Base-by-base conservation (phyloP, 345 rosid genomes). In the Eucalyptus sp. region DNA sequence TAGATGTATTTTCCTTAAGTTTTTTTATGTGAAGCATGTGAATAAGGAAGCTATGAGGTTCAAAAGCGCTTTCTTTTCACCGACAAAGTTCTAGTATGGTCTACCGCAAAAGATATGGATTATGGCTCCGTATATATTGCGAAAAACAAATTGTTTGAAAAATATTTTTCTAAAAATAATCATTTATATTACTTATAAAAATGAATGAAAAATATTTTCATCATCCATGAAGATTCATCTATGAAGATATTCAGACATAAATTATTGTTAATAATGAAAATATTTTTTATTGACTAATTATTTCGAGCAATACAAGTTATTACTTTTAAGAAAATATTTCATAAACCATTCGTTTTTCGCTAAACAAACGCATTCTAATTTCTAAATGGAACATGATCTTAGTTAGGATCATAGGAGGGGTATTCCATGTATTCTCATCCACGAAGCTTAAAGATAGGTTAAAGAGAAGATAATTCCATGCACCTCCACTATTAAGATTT, bases 71-170 rank as follows among this genome's bases (percentile, higher is more conserved):
- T 24, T 76, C 48, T 76, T 43, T 76, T 76, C 84, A 41, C 84
- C 29, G 84, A 76, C 84, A 76, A 52, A 41, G 29, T 76, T 76
- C 48, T 37, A 20, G 84, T 43, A 11, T 37, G 29, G 29, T 76
- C 44, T 76, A 76, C 83, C 27, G 25, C 58, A 3, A 76, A 76
- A 76, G 44, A 20, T 37, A 37, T 41, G 83, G 24, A 6, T 20
- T 37, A 56, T 56, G 29, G 13, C 29, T 24, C 13, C 0, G 0
- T 56, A 10, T 56, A 24, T 56, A 22, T 24, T 10, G 13, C 6
- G 1, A 24, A 2, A 56, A 56, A 56, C 0, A 22, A 56, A 56
- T 24, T 0, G 7, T 24, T 56, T 56, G 6, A 24, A 56, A 56
- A 56, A 56, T 56, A 24, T 2, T 24, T 56, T 56, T 10, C 0